Conservation (phyloP, 1,284 basidiomycete genomes). For the Sporisorium iseilematis-ciliati region DNA sequence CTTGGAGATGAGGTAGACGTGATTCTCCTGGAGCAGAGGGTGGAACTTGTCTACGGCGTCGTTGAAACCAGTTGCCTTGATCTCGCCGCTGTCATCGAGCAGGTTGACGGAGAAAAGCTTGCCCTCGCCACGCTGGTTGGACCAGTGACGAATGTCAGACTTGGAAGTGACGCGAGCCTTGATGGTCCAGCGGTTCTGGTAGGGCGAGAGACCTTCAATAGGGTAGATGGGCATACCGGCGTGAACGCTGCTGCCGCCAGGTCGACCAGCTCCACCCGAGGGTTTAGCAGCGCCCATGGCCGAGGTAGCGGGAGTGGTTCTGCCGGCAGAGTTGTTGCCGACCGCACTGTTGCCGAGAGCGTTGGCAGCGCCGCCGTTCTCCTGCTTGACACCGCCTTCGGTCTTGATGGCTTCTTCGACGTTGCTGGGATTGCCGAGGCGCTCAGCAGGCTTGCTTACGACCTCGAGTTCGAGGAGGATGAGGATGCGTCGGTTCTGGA, state of each 20-base stretch:
- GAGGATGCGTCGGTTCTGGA: slow-evolving; percentile 83
- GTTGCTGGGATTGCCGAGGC: slow-evolving; percentile 61
- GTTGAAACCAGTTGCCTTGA: slow-evolving; percentile 84
- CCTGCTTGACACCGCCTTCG: slow-evolving; percentile 44
- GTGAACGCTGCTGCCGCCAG: slow-evolving; percentile 54
- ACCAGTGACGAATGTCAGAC: slow-evolving; percentile 89
- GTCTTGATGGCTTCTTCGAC: slow-evolving; percentile 49
- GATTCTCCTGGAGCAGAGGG: slow-evolving; percentile 86
- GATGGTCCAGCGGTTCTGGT: slow-evolving; percentile 97
- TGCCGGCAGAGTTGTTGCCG: slow-evolving; percentile 40
- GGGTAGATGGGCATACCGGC: slow-evolving; percentile 76
- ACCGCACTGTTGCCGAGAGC: slow-evolving; percentile 35
- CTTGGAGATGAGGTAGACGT: slow-evolving; percentile 91
- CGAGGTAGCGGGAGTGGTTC: slow-evolving; percentile 50
- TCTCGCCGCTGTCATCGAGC: slow-evolving; percentile 85
- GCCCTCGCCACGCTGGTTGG: slow-evolving; percentile 91
- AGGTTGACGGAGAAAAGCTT: slow-evolving; percentile 93
- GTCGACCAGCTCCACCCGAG: slow-evolving; percentile 27
- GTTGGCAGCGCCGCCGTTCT: slow-evolving; percentile 16
- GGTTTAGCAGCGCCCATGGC: slow-evolving; percentile 31
- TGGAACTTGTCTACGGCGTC: slow-evolving; percentile 85
- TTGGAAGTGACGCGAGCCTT: slow-evolving; percentile 93
- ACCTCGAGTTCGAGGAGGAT: slow-evolving; percentile 83
- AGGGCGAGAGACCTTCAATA: slow-evolving; percentile 94
- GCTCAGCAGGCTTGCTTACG: slow-evolving; percentile 41